These are phyloP conservation scores for Cicer chorassanicum DNA, from an alignment of 306 rosid genomes.

Conservation along the genomic window DNA sequence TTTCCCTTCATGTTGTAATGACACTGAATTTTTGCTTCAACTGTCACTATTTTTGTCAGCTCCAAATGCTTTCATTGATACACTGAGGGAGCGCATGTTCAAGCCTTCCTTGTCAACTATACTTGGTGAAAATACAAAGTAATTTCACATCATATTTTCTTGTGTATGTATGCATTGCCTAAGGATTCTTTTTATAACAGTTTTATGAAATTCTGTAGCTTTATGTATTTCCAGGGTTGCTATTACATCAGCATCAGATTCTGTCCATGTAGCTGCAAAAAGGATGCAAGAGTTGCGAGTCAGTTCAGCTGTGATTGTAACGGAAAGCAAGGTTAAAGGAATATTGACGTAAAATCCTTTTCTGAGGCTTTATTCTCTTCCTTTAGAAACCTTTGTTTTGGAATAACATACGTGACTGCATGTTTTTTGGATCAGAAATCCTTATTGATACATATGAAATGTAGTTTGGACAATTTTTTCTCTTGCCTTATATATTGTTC, in stretches of 20 bases:
- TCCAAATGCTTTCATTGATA: conserved; percentile 80
- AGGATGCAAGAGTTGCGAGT: conserved; percentile 82
- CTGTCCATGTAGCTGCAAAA: conserved; percentile 82
- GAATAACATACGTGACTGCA: conserved; percentile 32
- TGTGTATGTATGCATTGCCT: conserved; percentile 35
- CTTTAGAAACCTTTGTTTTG: conserved; percentile 13
- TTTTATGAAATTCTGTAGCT: conserved; percentile 59
- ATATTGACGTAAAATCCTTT: conserved; percentile 76
- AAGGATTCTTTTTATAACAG: conserved; percentile 43
- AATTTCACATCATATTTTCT: conserved; percentile 44
- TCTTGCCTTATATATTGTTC: conserved; percentile 42
- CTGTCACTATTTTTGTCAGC: conserved; percentile 58
- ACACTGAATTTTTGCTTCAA: conserved; percentile 31
- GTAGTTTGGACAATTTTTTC: conserved; percentile 3
- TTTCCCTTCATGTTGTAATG: conserved; percentile 38
- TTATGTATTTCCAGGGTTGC: conserved; percentile 79
- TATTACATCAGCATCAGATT: conserved; percentile 75
- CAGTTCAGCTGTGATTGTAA: conserved; percentile 70
- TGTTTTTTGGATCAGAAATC: conserved; percentile 22
- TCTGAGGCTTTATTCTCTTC: conserved; percentile 25
- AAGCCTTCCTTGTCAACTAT: conserved; percentile 86
- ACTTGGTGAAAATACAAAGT: conserved; percentile 76
- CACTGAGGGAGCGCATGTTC: conserved; percentile 95
- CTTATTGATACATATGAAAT: conserved; percentile 32
- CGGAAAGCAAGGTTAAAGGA: conserved; percentile 81